A percentile compares a stretch with the other conserved stretches of the same genome.
Conservation (phyloP, 805 yeast genomes). For the Myxozyma neotropica region DNA sequence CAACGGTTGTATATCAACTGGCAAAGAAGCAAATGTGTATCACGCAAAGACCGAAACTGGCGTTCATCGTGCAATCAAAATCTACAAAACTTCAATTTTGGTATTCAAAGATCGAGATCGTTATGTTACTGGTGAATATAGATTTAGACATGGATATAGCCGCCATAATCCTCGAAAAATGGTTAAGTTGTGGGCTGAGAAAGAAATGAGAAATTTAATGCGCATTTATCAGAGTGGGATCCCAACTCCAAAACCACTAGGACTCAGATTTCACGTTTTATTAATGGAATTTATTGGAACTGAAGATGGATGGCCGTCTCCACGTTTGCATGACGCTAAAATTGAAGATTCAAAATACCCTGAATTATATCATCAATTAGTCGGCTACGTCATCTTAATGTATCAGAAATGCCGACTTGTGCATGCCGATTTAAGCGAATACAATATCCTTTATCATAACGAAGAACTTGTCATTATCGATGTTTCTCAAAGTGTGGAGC, state of each 20-base stretch:
- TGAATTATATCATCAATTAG: constrained; percentile 71
- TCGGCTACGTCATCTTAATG: constrained; percentile 82
- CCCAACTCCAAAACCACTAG: constrained; percentile 93
- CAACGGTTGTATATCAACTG: constrained; percentile 93
- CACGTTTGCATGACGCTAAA: constrained; percentile 69
- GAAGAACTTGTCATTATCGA: constrained; percentile 83
- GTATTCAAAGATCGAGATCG: constrained; percentile 97
- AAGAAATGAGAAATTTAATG: constrained; percentile 90
- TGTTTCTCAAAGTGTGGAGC: constrained; percentile 97
- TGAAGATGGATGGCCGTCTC: constrained; percentile 81
- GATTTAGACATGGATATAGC: constrained; percentile 81
- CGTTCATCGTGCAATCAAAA: constrained; percentile 80
- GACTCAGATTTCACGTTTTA: constrained; percentile 82
- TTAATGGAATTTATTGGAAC: constrained; percentile 92
- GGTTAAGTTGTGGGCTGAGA: constrained; percentile 99
- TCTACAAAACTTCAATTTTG: constrained; percentile 91
- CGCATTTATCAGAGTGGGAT: constrained; percentile 76
- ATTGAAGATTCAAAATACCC: constrained; percentile 58
- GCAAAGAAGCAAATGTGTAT: constrained; percentile 98
- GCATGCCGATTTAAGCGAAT: constrained; percentile 96
- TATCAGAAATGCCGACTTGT: constrained; percentile 87
- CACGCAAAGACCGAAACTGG: constrained; percentile 57
- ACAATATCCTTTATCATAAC: constrained; percentile 81
- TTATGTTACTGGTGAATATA: constrained; percentile 92
- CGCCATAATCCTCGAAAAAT: constrained; percentile 94